These are phyloP conservation scores for Magnaporthiopsis poae DNA, from an alignment of 2,329 filamentous ascomycete genomes.

Conservation along the genomic window DNA sequence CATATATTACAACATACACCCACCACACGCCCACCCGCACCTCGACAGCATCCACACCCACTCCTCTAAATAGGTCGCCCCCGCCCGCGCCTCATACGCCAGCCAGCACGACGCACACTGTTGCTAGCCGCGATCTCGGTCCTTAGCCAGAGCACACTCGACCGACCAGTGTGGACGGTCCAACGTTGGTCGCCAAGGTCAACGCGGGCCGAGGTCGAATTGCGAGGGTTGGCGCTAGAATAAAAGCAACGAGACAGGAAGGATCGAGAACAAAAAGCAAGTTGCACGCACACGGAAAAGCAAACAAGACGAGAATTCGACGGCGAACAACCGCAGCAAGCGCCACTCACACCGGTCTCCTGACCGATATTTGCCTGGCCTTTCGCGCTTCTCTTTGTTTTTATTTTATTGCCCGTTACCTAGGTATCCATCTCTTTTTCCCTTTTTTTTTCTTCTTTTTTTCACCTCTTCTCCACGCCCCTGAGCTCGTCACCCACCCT, in stretches of 20 bases:
- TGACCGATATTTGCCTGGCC: background rate
- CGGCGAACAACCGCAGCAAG: background rate
- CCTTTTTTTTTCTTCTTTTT: background rate
- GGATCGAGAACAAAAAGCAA: slow-evolving; percentile 3
- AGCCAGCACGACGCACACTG: background rate
- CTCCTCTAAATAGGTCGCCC: background rate
- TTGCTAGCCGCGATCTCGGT: background rate
- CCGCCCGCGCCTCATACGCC: background rate
- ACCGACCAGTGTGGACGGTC: background rate
- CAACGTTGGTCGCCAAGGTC: background rate
- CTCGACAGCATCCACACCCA: slow-evolving; percentile 1
- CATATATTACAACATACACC: background rate
- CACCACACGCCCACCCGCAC: background rate
- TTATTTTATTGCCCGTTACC: background rate
- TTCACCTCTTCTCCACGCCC: background rate
- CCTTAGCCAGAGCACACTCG: background rate
- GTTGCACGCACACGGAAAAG: background rate
- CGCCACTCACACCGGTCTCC: background rate
- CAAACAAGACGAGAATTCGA: background rate
- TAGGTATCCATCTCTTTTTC: background rate
- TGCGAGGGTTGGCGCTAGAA: background rate
- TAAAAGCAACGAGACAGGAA: background rate
- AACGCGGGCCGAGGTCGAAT: background rate
- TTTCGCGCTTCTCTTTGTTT: background rate
- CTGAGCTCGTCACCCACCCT: background rate